Evolutionary conservation across 1,284 basidiomycete genomes (phyloP), one percentile per base, ranked within the genome.

Genomic region (Puccinia horiana): DNA sequence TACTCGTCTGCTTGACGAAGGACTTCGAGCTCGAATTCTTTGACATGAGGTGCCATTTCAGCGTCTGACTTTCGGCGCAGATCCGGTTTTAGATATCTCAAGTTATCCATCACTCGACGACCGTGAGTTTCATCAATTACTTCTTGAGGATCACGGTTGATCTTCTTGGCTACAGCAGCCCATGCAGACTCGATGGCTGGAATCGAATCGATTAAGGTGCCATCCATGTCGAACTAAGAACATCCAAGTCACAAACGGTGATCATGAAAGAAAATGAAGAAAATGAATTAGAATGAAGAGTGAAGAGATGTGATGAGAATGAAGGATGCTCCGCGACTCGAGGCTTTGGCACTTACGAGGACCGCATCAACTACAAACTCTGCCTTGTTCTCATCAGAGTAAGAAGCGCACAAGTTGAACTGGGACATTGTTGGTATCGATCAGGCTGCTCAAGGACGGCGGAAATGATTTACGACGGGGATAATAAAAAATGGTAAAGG

Each of bases 161-260:
- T 80, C 86, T 92, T 91, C 63, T 88, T 88, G 2, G 92, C 92
- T 75, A 93, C 92, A 84, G 91, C 91, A 47, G 90, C 90, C 92
- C 92, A 93, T 8, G 92, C 92, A 6, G 92, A 91, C 86, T 93
- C 92, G 83, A 93, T 92, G 12, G 92, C 92, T 35, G 91, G 88
- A 85, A 93, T 93, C 40, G 91, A 92, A 86, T 93, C 91, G 76
- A 92, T 92, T 80, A 93, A 88, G 16, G 92, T 92, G 63, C 85
- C 82, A 73, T 83, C 80, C 77, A 58, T 70, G 6, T 63, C 70
- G n/a, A 81, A 67, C 79, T 72, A 52, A 29, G 9, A 11, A 14
- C 5, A 65, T n/a, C n/a, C n/a, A n/a, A n/a, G n/a, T n/a, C n/a
- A n/a, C n/a, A n/a, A n/a, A n/a, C 11, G 6, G 32, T 8, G 26